Evolutionary conservation across 208 protist genomes (phyloP).

Genomic region (Crithidia expoeki): DNA sequence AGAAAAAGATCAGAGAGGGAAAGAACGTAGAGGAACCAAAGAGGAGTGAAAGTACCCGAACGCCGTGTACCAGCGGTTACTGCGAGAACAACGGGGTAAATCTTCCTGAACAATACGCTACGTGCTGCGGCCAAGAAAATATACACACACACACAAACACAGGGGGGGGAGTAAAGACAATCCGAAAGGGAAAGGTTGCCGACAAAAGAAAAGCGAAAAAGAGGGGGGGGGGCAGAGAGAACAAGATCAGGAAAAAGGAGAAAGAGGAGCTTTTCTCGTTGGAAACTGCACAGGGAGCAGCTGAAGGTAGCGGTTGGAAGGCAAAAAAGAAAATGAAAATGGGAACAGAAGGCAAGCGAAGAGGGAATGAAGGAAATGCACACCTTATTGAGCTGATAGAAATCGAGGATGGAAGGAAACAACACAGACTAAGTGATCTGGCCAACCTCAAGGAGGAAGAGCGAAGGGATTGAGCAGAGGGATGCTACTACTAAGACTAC

Average conservation of each 20-base stretch:
- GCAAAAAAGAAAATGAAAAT: background rate
- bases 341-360: background rate
- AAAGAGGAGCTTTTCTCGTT: background rate
- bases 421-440: background rate
- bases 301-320: background rate
- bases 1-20: no score
- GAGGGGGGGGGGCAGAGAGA: background rate
- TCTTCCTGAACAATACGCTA: no score
- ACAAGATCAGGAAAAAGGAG: background rate
- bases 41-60: no score
- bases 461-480: background rate
- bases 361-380: background rate
- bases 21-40: no score
- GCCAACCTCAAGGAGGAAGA: background rate
- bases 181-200: no score
- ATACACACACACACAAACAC: slow-evolving; percentile 15
- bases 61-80: no score
- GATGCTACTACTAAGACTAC: background rate
- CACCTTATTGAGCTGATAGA: background rate
- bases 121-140: no score
- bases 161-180: no score
- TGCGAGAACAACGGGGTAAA: no score
- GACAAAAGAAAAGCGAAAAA: background rate
- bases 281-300: background rate
- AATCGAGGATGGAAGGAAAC: background rate